phyloP scores from a whole-genome alignment of 129 eudicot species.

The Mikania micrantha region DNA sequence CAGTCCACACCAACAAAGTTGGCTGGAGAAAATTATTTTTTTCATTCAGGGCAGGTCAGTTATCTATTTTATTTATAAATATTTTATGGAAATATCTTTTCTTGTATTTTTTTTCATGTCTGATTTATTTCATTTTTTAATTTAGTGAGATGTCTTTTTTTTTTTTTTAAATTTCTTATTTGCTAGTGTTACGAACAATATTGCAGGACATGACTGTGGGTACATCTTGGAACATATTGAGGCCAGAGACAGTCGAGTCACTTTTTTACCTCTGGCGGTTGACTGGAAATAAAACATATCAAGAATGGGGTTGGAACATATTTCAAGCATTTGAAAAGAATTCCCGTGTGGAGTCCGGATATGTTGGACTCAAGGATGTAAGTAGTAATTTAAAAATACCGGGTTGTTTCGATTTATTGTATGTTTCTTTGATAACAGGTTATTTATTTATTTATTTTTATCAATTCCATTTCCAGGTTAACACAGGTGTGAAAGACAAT shows the following conservation, averaged over 20 bases:
- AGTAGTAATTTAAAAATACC: conserved; percentile 22
- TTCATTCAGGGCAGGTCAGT: conserved; percentile 82
- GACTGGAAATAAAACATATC: conserved; percentile 96
- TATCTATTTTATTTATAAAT: not conserved
- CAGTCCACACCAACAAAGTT: conserved; percentile 96
- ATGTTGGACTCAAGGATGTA: conserved; percentile 99
- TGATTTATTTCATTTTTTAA: not conserved
- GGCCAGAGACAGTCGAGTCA: conserved; percentile 98
- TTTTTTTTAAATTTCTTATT: not conserved
- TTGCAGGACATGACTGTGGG: conserved; percentile 97
- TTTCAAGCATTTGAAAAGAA: conserved; percentile 98
- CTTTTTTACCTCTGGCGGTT: conserved; percentile 95
- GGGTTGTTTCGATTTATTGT: not conserved
- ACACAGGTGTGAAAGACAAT: conserved; percentile 90
- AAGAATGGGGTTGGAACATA: conserved; percentile 99
- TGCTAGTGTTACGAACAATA: conserved; percentile 1
- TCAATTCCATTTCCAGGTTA: conserved; percentile 47
- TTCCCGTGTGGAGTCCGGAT: conserved; percentile 86
- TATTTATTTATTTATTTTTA: too few species aligned
- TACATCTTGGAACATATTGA: conserved; percentile 97
- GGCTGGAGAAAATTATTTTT: conserved; percentile 97
- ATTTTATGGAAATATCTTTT: not conserved
- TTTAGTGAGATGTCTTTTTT: not conserved
- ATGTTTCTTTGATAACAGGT: not conserved
- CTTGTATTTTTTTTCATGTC: not conserved